These are phyloP conservation scores for Collybia sordida DNA, from an alignment of 768 basidiomycete species.

Conservation along the genomic window DNA sequence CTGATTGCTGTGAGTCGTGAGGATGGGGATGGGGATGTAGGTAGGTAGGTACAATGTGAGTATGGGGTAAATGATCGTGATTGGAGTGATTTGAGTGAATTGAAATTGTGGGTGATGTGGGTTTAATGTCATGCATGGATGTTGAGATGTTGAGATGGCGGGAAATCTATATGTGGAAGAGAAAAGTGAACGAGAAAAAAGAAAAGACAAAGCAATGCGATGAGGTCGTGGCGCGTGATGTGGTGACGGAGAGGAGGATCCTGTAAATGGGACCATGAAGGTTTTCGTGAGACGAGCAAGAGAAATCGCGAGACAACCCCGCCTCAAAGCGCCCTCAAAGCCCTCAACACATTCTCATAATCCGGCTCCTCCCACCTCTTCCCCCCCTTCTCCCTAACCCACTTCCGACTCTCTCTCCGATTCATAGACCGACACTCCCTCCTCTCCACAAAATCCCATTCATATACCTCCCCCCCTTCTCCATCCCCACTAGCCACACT, in stretches of 20 bases:
- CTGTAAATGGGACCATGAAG: not conserved
- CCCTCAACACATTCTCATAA: conserved; percentile 31
- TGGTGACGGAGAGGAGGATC: no score
- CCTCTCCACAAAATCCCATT: conserved; percentile 12
- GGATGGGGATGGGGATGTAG: no score
- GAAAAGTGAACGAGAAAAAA: no score
- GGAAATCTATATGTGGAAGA: no score
- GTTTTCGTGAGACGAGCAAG: not conserved
- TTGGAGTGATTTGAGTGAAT: no score
- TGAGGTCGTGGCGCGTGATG: no score
- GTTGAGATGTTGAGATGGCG: not conserved
- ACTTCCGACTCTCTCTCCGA: conserved; percentile 28
- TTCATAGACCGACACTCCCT: conserved; percentile 8
- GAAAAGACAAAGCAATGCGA: no score
- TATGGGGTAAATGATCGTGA: no score
- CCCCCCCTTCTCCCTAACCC: conserved; percentile 40
- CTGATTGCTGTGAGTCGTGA: no score
- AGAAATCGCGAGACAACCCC: not conserved
- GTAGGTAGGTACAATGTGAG: no score
- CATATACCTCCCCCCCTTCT: conserved; percentile 5
- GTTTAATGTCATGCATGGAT: not conserved
- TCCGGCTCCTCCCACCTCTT: conserved; percentile 33
- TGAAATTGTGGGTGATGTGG: no score
- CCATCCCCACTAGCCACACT: conserved; percentile 11
- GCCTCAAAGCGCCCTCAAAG: conserved; percentile 30